These are phyloP conservation scores for Cystobasidium sp. DNA, from an alignment of 1,284 basidiomycete genomes.

Conservation along the genomic window DNA sequence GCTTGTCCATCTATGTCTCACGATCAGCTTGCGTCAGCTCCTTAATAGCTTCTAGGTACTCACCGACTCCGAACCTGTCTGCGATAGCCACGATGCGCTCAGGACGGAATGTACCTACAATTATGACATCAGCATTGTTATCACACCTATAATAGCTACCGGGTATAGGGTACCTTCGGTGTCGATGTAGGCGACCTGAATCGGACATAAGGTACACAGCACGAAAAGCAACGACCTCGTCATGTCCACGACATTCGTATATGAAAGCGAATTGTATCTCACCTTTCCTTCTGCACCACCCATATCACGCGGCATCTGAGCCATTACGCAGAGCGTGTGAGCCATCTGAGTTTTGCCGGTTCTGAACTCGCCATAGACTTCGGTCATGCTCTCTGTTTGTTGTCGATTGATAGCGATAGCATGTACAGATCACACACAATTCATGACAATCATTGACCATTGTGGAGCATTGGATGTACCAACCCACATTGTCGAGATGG, in stretches of 20 bases:
- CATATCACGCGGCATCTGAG: conserved; percentile 81
- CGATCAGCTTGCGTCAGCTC: background rate
- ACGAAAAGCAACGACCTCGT: background rate
- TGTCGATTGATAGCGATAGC: too few relatives aligned
- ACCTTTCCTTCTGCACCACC: conserved; percentile 89
- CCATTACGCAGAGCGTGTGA: conserved; percentile 86
- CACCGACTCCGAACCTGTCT: conserved; percentile 80
- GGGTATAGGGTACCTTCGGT: conserved; percentile 72
- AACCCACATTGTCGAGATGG: conserved; percentile 61
- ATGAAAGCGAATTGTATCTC: background rate
- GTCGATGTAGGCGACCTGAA: conserved; percentile 83
- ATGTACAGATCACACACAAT: too few relatives aligned
- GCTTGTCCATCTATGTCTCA: conserved; percentile 62
- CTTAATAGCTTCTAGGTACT: background rate
- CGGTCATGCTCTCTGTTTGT: conserved; percentile 85
- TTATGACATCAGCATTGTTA: background rate
- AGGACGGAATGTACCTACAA: conserved; percentile 69
- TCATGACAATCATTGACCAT: too few relatives aligned
- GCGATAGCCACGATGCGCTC: conserved; percentile 87
- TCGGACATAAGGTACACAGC: background rate
- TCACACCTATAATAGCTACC: background rate
- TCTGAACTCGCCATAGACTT: conserved; percentile 60
- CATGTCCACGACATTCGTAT: background rate
- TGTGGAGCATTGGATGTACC: conserved; percentile 23
- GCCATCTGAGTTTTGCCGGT: conserved; percentile 90